Evolutionary conservation across 768 basidiomycete genomes (phyloP).

Genomic region (Lentinula detonsa): DNA sequence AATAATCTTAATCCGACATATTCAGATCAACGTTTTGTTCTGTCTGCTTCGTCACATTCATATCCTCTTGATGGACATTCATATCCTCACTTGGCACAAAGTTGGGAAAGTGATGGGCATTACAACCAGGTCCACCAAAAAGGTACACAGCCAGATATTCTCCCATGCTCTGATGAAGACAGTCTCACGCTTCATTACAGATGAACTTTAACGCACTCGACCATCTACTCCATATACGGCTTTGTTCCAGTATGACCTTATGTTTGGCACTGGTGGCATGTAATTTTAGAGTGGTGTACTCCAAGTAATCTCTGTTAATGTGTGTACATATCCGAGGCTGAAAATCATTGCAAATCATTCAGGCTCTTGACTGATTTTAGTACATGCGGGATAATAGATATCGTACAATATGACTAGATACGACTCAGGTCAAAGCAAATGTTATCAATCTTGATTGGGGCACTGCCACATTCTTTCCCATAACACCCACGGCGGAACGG

Average conservation of each 20-base stretch:
- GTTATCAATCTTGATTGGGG: not conserved
- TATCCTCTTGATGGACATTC: constrained; percentile 6
- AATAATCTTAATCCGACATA: not conserved
- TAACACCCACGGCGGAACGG: too few relatives aligned
- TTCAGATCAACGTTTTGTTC: not conserved
- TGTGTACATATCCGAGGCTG: not conserved
- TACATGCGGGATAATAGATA: not conserved
- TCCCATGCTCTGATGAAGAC: constrained; percentile 9
- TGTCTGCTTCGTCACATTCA: not conserved
- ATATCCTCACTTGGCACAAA: constrained; percentile 23
- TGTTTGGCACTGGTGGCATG: not conserved
- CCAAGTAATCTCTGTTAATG: not conserved
- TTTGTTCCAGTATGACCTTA: not conserved
- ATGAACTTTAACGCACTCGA: constrained; percentile 23
- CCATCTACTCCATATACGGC: not conserved
- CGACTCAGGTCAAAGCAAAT: constrained; percentile 1
- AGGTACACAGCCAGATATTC: not conserved
- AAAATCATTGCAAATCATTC: not conserved
- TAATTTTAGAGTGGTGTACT: not conserved
- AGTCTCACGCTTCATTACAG: constrained; percentile 27
- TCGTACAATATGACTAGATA: not conserved
- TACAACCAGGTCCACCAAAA: constrained; percentile 16
- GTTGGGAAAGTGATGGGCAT: constrained; percentile 33
- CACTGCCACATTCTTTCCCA: not conserved
- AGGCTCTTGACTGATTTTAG: too few relatives aligned